These are phyloP conservation scores for Hymenoscyphus fructigenus DNA, from an alignment of 2,329 filamentous ascomycete species.

Conservation along the genomic window DNA sequence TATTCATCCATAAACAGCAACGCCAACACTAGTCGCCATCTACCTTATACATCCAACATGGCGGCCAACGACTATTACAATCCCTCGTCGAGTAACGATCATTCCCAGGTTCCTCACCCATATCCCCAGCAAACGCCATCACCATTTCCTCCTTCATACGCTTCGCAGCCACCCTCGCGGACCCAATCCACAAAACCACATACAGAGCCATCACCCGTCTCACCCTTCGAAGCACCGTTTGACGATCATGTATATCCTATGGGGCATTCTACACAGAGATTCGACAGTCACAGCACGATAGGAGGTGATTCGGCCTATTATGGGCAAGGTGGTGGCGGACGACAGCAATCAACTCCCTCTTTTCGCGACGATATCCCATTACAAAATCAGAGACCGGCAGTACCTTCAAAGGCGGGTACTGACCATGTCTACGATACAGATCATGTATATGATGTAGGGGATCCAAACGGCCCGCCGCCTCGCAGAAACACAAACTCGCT, in stretches of 20 bases:
- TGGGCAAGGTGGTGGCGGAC: constrained; percentile 44
- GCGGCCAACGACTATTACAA: constrained; percentile 36
- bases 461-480: constrained; percentile 30
- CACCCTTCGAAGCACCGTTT: constrained; percentile 66
- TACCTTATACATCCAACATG: constrained; percentile 20
- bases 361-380: constrained; percentile 57
- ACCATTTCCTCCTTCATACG: constrained; percentile 28
- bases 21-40: background rate
- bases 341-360: constrained; percentile 36
- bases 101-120: constrained; percentile 15
- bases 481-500: constrained; percentile 16
- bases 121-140: constrained; percentile 18
- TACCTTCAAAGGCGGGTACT: constrained; percentile 35
- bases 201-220: constrained; percentile 36
- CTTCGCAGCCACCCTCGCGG: constrained; percentile 28
- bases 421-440: constrained; percentile 63
- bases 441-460: constrained; percentile 60
- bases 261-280: constrained; percentile 26
- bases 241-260: constrained; percentile 66
- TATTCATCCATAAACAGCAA: background rate
- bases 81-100: constrained; percentile 21
- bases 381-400: constrained; percentile 46
- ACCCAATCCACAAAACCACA: constrained; percentile 19
- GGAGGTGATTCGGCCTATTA: constrained; percentile 60
- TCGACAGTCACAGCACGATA: constrained; percentile 37